Evolutionary conservation across 164 flowering plant genomes (phyloP).

Genomic region (Taxillus chinensis): DNA sequence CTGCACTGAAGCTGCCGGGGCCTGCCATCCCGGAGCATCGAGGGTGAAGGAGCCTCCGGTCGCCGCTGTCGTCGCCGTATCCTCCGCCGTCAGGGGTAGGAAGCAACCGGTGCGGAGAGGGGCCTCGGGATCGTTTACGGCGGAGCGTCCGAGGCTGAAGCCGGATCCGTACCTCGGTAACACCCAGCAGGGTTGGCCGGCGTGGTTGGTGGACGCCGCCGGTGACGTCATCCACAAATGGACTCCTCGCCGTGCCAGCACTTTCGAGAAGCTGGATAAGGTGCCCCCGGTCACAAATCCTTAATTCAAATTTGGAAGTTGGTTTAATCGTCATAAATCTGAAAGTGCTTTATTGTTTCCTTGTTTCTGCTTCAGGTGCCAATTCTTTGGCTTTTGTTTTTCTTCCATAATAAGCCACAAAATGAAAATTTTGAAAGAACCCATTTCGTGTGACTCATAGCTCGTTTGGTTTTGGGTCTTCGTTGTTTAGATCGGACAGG

Average conservation of each 20-base stretch:
- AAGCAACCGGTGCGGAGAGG: conserved; percentile 8
- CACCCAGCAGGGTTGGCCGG: conserved; percentile 57
- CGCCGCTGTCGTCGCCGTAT: conserved; percentile 2
- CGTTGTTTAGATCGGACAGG: conserved; percentile 72
- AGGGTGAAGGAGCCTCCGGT: conserved; percentile 9
- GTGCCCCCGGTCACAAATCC: conserved; percentile 17
- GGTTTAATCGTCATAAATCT: not conserved
- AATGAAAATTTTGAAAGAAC: too few species aligned
- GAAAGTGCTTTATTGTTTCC: not conserved
- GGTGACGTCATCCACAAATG: conserved; percentile 70
- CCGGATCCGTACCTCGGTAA: not conserved
- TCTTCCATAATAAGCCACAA: too few species aligned
- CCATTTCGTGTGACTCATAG: too few species aligned
- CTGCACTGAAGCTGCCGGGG: conserved; percentile 19
- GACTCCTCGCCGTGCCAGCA: conserved; percentile 72
- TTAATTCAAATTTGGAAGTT: not conserved
- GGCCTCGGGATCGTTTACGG: conserved; percentile 7
- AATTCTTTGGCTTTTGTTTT: too few species aligned
- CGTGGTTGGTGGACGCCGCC: conserved; percentile 64
- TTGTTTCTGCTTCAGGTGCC: too few species aligned
- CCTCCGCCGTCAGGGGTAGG: conserved; percentile 12
- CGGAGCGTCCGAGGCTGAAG: conserved; percentile 14
- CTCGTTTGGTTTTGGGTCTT: not conserved
- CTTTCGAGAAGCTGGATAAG: conserved; percentile 83
- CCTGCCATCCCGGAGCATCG: conserved; percentile 5